Base-by-base conservation (phyloP, 225 moss, liverwort and hornwort genomes). In the Rhytidiadelphus loreus region DNA sequence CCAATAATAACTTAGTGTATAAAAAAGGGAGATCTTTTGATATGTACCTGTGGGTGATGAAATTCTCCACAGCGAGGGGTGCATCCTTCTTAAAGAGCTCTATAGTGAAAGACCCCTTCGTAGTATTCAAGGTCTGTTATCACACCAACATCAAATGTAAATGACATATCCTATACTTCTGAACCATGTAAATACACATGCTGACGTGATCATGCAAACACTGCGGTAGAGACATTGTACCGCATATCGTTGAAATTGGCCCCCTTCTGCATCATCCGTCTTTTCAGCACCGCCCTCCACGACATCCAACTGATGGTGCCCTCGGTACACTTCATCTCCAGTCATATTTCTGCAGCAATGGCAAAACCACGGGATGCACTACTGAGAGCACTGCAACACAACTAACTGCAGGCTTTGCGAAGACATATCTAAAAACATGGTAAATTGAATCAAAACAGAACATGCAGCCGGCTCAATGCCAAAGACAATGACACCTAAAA, bases 1-100 rank as follows among this genome's bases (percentile, higher is more conserved):
- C 9, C 46, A 61, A 33, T 18, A 28, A 18, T n/a, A 37, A 28
- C 46, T 50, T 48, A 48, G 28, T 37, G 74, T 59, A 62, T 23
- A 11, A 48, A 22, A 60, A 16, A 32, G 37, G 41, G 4, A 39
- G 30, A 19, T 53, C 30, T 41, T 53, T 41, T 15, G 24, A 39
- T 24, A 43, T 43, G 32, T 92, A 96, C 96, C 96, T 96, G 83
- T 92, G 96, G 15, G 88, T 90, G 71, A 95, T 82, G 70, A 98
- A 98, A 86, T 95, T 96, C 92, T 94, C 88, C 76, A 98, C 97
- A 71, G 96, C 88, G 69, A 89, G 92, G 52, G 97, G 96, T 88
- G 93, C 93, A 55, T 92, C 86, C 87, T 92, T 93, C 76, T 41
- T 90, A 87, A 92, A 95, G 26, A 98, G 95, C 88, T 95, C 95